Evolutionary conservation across 352 stramenopile species (phyloP), one percentile per base, ranked within the genome.

Genomic region (Phytophthora fragariae): DNA sequence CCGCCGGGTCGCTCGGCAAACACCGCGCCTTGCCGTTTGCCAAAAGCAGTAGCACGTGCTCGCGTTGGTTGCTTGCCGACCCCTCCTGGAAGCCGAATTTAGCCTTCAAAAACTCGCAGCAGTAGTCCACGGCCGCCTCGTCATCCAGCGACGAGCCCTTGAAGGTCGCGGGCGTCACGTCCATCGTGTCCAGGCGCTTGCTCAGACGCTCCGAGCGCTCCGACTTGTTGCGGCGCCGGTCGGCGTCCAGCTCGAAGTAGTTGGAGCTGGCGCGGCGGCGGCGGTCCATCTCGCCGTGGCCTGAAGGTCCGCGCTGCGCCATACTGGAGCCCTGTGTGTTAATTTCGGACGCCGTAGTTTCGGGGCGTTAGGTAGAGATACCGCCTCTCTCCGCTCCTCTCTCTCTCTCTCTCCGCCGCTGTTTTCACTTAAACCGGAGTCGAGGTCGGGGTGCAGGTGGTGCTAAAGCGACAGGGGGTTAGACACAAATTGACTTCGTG

Each of bases 41-140:
- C 29, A 96, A 67, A 24, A 96, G 64, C 46, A 96, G 75, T 49
- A 95, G 62, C 52, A 94, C 88, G 62, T 96, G 90, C 54, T 96
- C 90, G 41, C 87, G 85, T 69, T 96, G 90, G 73, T 96, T 96
- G 27, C 82, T 86, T 12, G 93, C 85, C 17, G 86, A 94, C 3
- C 87, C 90, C 70, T 92, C 83, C 57, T 96, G 90, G 66, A 96
- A 95, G 11, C 90, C 90, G 59, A 95, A 96, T 61, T 95, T 95
- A 44, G 61, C 57, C 70, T 85, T 88, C 47, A 96, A 79, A n/a
- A 88, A 79, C 57, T 96, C 89, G 63, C 85, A 92, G 65, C 88
- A 95, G 37, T 81, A 92, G 69, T 96, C 89, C 55, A 96, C 90
- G 33, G 89, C 90, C n/a, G 76, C 65, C 60, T 96, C 88, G 60